A percentile compares a stretch with the other conserved stretches of the same genome.
Evolutionary conservation across 331 rosid species (phyloP).

Genomic region (Acacia concinna): DNA sequence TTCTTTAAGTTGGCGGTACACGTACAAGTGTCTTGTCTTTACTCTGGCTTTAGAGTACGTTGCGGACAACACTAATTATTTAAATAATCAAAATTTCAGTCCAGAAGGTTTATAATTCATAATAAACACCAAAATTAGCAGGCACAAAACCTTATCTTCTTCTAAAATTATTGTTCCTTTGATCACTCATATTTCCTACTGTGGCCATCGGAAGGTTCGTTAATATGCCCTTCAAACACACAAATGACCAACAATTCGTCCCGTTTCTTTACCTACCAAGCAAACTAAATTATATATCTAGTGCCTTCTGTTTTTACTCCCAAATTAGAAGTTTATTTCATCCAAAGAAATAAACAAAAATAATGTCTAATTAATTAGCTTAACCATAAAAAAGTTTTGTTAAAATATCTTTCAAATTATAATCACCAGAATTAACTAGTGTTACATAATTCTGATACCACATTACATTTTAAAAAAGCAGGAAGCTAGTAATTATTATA

Average conservation of each 20-base stretch:
- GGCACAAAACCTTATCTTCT: constrained; percentile 5
- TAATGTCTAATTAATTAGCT: neutral
- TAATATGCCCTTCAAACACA: neutral
- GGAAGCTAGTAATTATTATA: neutral
- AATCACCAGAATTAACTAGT: neutral
- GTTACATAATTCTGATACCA: neutral
- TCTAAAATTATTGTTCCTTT: constrained; percentile 13
- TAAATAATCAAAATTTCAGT: neutral
- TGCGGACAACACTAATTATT: neutral
- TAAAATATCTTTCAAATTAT: neutral
- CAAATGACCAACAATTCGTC: neutral
- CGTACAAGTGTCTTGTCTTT: neutral
- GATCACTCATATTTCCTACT: constrained; percentile 7
- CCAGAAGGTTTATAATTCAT: neutral
- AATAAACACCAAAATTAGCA: constrained; percentile 28
- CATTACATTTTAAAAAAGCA: neutral
- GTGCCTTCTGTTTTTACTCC: neutral
- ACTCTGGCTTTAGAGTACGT: neutral
- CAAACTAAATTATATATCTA: neutral
- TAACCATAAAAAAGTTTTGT: neutral
- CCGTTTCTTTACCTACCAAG: neutral
- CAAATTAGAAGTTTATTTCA: too few species aligned
- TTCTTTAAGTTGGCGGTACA: neutral
- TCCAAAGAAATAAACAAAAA: neutral
- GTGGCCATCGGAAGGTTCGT: constrained; percentile 19